Conservation (phyloP, 129 eudicot genomes). For the Calendula officinalis region DNA sequence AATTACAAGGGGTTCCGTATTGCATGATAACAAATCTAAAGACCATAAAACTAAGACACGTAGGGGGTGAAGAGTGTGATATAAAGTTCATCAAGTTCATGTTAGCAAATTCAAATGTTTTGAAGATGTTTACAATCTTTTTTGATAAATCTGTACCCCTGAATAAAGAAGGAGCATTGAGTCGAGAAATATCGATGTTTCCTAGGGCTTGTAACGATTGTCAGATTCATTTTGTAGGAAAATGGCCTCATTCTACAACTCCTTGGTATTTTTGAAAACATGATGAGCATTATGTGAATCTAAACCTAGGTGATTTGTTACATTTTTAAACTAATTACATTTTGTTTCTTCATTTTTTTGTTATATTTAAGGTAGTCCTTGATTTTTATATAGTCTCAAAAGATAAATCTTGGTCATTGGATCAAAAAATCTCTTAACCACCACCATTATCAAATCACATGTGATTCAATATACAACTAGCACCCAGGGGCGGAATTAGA, state of each 20-base stretch:
- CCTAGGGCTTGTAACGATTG: conserved; percentile 1
- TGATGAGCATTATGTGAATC: not conserved
- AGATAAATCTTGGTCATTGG: too few species aligned
- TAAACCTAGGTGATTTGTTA: too few species aligned
- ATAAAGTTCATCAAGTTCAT: conserved; percentile 4
- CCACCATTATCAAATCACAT: too few species aligned
- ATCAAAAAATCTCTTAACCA: too few species aligned
- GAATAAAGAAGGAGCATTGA: not conserved
- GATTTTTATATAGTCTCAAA: too few species aligned
- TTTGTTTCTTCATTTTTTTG: too few species aligned
- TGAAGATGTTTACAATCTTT: not conserved
- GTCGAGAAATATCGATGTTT: not conserved
- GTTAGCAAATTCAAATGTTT: conserved; percentile 1
- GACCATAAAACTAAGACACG: not conserved
- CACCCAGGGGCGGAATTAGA: too few species aligned
- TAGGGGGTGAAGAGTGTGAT: not conserved
- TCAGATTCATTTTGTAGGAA: not conserved
- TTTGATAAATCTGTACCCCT: not conserved
- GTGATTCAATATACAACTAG: too few species aligned
- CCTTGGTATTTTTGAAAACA: not conserved
- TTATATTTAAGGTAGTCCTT: too few species aligned
- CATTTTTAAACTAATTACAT: too few species aligned
- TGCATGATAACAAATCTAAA: not conserved
- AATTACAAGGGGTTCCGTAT: not conserved
- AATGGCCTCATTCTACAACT: not conserved